phyloP scores from a whole-genome alignment of 805 yeast species.

The Dipodascus albidus region DNA sequence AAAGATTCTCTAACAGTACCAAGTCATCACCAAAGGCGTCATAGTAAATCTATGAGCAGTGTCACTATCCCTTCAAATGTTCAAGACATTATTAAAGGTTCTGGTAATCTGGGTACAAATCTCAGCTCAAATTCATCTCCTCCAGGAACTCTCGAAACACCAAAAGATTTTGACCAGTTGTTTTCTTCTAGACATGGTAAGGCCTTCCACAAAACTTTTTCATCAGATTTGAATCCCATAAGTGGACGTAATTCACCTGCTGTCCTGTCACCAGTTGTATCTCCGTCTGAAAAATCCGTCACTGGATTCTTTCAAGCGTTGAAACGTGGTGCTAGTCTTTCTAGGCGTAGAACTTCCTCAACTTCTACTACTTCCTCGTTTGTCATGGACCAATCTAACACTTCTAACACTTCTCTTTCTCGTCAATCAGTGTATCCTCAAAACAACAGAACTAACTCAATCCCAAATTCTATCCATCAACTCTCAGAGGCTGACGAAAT shows the following conservation, averaged over 20 bases:
- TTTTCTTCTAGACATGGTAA: not conserved
- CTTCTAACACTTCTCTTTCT: not conserved
- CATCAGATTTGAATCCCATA: not conserved
- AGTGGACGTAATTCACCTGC: not conserved
- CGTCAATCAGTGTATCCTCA: not conserved
- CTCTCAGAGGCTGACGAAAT: not conserved
- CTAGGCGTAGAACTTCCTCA: not conserved
- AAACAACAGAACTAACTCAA: not conserved
- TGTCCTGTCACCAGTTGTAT: not conserved
- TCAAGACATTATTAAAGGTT: not conserved
- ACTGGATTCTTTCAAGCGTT: not conserved
- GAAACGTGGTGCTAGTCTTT: not conserved
- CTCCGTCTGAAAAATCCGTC: not conserved
- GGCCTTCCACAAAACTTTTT: not conserved
- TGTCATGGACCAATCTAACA: not conserved
- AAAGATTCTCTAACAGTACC: not conserved
- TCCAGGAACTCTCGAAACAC: not conserved
- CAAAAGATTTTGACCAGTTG: not conserved
- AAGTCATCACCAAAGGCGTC: constrained; percentile 14
- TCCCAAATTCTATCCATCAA: not conserved
- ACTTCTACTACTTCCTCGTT: not conserved
- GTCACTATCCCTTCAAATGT: constrained; percentile 9
- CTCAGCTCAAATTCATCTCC: not conserved
- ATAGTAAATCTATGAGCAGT: constrained; percentile 21
- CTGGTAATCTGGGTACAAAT: not conserved